Percentiles rank a stretch among this genome's conserved stretches.
phyloP scores from a whole-genome alignment of 768 basidiomycete species.

The Hericium coralloides region DNA sequence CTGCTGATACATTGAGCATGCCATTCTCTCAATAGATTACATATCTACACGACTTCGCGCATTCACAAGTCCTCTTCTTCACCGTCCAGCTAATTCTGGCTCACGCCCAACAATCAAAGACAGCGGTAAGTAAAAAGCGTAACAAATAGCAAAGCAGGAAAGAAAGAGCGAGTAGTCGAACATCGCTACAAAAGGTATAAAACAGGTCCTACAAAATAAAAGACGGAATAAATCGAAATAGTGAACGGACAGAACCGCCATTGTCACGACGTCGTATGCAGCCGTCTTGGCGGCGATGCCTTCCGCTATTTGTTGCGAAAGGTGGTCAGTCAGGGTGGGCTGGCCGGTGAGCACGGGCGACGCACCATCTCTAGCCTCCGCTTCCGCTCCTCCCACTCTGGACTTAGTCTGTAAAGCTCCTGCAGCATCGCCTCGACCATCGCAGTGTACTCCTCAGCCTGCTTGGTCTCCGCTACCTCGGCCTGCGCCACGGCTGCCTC shows the following conservation, averaged over 20 bases:
- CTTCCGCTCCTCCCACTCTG: conserved; percentile 13
- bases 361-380: conserved; percentile 10
- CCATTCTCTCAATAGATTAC: background rate
- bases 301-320: background rate
- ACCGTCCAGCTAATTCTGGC: background rate
- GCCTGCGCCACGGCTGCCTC: background rate
- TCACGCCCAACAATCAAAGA: background rate
- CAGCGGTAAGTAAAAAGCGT: background rate
- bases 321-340: background rate
- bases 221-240: background rate
- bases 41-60: background rate
- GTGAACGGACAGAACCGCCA: background rate
- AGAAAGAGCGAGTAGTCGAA: background rate
- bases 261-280: background rate
- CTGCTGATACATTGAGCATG: background rate
- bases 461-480: background rate
- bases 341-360: background rate
- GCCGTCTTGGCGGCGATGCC: background rate
- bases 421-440: conserved; percentile 12
- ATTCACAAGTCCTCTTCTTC: background rate
- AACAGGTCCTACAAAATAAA: too few species aligned
- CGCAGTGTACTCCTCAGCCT: conserved; percentile 9
- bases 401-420: conserved; percentile 11
- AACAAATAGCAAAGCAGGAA: background rate
- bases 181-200: too few species aligned